Evolutionary conservation across 2,329 filamentous ascomycete species (phyloP).

Genomic region (Pyrenochaeta sp.): DNA sequence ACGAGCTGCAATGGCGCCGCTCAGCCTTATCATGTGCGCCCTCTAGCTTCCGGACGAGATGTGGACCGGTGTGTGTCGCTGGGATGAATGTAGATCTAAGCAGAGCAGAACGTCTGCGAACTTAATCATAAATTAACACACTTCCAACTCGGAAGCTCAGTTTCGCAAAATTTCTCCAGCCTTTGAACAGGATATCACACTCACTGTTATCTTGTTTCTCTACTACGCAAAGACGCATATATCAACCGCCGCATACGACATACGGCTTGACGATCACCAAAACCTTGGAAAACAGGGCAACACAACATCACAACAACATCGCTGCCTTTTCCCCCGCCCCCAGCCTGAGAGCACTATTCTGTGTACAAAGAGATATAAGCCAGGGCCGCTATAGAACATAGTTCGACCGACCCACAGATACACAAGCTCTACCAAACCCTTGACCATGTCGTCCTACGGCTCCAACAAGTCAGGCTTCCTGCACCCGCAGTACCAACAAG

Average conservation of each 20-base stretch:
- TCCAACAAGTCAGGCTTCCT: slow-evolving; percentile 23
- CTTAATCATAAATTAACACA: neutral
- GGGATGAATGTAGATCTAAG: too few relatives aligned
- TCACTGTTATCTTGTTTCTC: neutral
- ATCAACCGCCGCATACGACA: slow-evolving; percentile 18
- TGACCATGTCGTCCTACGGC: slow-evolving; percentile 32
- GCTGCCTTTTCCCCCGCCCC: neutral
- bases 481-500: slow-evolving; percentile 18
- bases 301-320: neutral
- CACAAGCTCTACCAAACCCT: too few relatives aligned
- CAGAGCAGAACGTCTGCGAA: too few relatives aligned
- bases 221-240: slow-evolving; percentile 1
- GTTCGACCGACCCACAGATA: too few relatives aligned
- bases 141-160: too few relatives aligned
- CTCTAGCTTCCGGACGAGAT: slow-evolving; percentile 6
- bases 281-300: slow-evolving; percentile 7
- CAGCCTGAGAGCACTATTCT: neutral
- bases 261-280: slow-evolving; percentile 17
- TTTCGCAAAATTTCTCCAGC: too few relatives aligned
- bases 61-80: slow-evolving; percentile 11
- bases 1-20: slow-evolving; percentile 5
- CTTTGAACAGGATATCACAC: neutral
- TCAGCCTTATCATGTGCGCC: slow-evolving; percentile 13
- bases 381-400: too few relatives aligned
- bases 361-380: too few relatives aligned